Conservation (phyloP, 495 filamentous ascomycete genomes). For the Hyaloscypha variabilis region DNA sequence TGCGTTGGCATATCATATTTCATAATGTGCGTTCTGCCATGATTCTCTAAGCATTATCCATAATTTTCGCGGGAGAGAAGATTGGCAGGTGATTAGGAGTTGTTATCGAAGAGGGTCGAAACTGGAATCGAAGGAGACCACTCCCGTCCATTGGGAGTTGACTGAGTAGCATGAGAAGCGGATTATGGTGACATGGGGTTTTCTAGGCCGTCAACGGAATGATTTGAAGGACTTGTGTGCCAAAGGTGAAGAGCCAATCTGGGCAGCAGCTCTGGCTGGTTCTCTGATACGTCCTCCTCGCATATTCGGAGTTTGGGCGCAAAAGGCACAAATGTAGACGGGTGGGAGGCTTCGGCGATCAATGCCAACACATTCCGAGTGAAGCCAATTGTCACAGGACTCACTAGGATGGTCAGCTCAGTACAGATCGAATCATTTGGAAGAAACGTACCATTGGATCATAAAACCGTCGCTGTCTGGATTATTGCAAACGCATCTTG, state of each 20-base stretch:
- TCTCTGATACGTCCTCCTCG: constrained; percentile 66
- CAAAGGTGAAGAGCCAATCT: constrained; percentile 54
- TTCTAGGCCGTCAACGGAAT: constrained; percentile 43
- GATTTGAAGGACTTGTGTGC: constrained; percentile 69
- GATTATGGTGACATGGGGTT: not conserved
- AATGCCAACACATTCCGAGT: constrained; percentile 76
- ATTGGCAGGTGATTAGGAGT: not conserved
- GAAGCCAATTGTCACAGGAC: constrained; percentile 85
- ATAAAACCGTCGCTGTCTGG: constrained; percentile 70
- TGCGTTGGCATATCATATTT: constrained; percentile 7
- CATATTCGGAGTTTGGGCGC: constrained; percentile 71
- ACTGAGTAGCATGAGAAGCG: not conserved
- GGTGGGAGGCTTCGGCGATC: constrained; percentile 65
- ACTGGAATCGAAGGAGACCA: not conserved
- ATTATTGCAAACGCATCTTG: constrained; percentile 75
- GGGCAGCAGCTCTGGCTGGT: constrained; percentile 41
- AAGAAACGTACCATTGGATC: constrained; percentile 74
- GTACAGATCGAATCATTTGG: not conserved
- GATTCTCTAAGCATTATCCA: not conserved
- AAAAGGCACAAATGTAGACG: constrained; percentile 82
- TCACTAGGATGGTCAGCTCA: constrained; percentile 53
- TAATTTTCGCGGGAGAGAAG: not conserved
- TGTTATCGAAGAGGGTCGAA: not conserved
- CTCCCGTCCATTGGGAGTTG: not conserved
- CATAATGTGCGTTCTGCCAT: not conserved